Conservation (phyloP, 805 yeast species). For the Myxozyma monticola region DNA sequence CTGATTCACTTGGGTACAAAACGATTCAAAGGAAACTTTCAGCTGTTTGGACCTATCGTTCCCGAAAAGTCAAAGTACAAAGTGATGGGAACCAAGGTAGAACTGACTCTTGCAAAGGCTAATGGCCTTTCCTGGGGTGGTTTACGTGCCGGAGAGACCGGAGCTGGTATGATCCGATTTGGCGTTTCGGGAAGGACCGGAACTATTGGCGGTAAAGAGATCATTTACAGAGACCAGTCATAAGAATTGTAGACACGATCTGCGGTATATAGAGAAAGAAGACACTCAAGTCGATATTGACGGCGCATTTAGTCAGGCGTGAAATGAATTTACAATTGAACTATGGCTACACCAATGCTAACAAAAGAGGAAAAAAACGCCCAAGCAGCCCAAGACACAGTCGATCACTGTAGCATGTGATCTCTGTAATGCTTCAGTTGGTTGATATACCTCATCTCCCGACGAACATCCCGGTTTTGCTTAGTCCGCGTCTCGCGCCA, state of each 20-base stretch:
- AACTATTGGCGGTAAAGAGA: slow-evolving; percentile 33
- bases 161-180: slow-evolving; percentile 34
- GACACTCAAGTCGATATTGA: not conserved
- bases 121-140: slow-evolving; percentile 33
- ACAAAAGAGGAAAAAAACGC: not conserved
- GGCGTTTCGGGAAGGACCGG: slow-evolving; percentile 35
- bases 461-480: slow-evolving; percentile 44
- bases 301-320: not conserved
- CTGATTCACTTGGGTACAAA: slow-evolving; percentile 26
- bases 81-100: slow-evolving; percentile 33
- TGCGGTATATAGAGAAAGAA: not conserved
- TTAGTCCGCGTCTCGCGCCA: slow-evolving; percentile 60
- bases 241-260: not conserved
- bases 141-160: slow-evolving; percentile 32
- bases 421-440: slow-evolving; percentile 85
- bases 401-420: slow-evolving; percentile 49
- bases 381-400: not conserved
- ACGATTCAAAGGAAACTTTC: slow-evolving; percentile 27
- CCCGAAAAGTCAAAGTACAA: slow-evolving; percentile 32
- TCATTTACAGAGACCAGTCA: slow-evolving; percentile 27
- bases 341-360: not conserved
- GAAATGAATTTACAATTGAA: not conserved
- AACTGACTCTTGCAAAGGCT: slow-evolving; percentile 28
- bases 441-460: slow-evolving; percentile 71
- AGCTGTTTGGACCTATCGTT: slow-evolving; percentile 31